These are phyloP conservation scores for Colletotrichum scovillei DNA, from an alignment of 2,329 filamentous ascomycete species.

Conservation along the genomic window DNA sequence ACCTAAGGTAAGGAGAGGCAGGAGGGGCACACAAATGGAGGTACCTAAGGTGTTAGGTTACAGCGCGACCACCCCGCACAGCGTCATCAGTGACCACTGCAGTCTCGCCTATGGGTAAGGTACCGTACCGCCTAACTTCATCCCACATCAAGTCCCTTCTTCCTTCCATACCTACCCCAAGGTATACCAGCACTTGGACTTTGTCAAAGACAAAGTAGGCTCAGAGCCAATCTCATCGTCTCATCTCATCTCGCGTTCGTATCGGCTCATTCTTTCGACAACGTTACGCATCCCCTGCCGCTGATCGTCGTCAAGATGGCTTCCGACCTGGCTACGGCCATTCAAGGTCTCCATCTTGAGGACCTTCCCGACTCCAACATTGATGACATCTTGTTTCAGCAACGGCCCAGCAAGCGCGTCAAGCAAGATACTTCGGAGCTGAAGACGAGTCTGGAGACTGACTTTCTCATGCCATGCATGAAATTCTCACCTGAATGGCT, in stretches of 20 bases:
- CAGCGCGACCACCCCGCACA: background rate
- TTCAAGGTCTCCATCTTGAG: slow-evolving; percentile 30
- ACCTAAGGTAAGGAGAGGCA: too few species aligned
- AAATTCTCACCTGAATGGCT: slow-evolving; percentile 89
- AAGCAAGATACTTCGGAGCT: slow-evolving; percentile 70
- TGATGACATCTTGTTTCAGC: slow-evolving; percentile 67
- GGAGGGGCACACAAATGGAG: too few species aligned
- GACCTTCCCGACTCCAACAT: slow-evolving; percentile 47
- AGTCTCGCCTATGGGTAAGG: background rate
- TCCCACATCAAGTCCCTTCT: background rate
- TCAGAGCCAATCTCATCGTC: background rate
- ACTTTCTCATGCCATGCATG: slow-evolving; percentile 83
- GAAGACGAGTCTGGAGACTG: slow-evolving; percentile 77
- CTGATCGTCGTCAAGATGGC: slow-evolving; percentile 19
- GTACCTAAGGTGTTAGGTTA: background rate
- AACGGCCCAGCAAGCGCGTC: slow-evolving; percentile 53
- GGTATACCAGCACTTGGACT: background rate
- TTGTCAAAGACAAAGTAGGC: background rate
- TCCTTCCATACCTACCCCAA: background rate
- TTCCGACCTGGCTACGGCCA: slow-evolving; percentile 30
- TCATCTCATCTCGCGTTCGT: background rate
- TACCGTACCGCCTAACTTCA: background rate
- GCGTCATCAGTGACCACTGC: background rate
- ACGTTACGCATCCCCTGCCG: background rate
- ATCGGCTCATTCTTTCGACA: background rate